phyloP scores from a whole-genome alignment of 208 protist genomes.

The Ichthyophonus hoferi region DNA sequence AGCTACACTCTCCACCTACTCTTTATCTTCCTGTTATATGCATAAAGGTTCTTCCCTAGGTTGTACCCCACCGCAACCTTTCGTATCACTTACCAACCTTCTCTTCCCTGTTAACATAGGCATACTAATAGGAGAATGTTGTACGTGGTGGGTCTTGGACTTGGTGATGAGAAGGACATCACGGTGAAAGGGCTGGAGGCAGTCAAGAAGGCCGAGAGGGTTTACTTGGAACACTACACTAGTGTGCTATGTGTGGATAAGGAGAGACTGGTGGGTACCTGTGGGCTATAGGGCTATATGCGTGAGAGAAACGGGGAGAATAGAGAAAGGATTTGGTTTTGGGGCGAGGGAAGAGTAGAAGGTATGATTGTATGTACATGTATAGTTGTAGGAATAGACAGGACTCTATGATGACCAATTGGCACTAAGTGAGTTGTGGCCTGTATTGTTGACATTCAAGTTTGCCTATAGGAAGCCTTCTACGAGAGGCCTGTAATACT shows the following conservation, averaged over 20 bases:
- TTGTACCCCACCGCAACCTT: too few relatives aligned
- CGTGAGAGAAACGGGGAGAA: background rate
- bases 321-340: background rate
- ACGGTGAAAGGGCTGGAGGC: constrained; percentile 90
- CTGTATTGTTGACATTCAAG: too few relatives aligned
- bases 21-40: too few relatives aligned
- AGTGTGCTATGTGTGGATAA: constrained; percentile 86
- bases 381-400: too few relatives aligned
- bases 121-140: background rate
- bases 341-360: background rate
- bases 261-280: constrained; percentile 38
- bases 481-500: constrained; percentile 72
- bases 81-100: too few relatives aligned
- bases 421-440: too few relatives aligned
- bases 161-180: constrained; percentile 80
- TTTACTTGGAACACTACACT: constrained; percentile 98
- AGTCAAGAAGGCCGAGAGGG: constrained; percentile 71
- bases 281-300: too few relatives aligned
- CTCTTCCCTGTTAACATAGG: too few relatives aligned
- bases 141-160: constrained; percentile 29
- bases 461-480: constrained; percentile 68
- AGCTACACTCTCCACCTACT: too few relatives aligned
- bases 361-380: too few relatives aligned
- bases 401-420: too few relatives aligned
- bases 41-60: too few relatives aligned